Evolutionary conservation across 331 rosid species (phyloP), one percentile per base, ranked within the genome.

Genomic region (Acacia pycnantha): DNA sequence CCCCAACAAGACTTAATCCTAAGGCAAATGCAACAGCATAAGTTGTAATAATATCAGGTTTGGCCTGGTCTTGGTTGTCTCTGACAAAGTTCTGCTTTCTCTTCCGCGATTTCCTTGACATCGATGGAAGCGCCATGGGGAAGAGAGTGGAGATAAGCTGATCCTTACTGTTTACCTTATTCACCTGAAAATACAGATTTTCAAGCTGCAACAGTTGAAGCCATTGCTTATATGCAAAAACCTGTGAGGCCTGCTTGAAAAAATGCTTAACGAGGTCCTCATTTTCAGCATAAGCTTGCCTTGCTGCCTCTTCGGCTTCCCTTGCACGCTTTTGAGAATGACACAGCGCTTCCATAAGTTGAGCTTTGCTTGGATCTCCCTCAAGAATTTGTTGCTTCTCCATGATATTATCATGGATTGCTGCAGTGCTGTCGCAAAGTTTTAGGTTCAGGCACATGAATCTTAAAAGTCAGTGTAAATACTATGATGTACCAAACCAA

Each of bases 301-400:
- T 92, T 26, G 97, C 99, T 7, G 93, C 98, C 78, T 85, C 93
- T 86, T 96, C 98, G 0, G 99, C 99, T 87, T 93, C 97, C 91
- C 99, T 92, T n/a, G 99, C 99, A 0, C 99, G 97, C 7, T 96
- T 92, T 91, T 95, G 99, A 64, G 99, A 95, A 83, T 92, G 99
- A 76, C 92, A 79, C 73, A 95, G 82, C 16, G 99, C 99, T 86
- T 92, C 98, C 79, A 95, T 69, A 58, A 95, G 90, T 85, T 92
- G 87, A 62, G 88, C 91, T 86, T 91, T 93, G 79, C 88, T 80
- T 35, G 88, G 73, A 68, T 86, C 92, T 27, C n/a, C 85, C 71
- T 84, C 92, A 43, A 75, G 80, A 81, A 43, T 76, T 71, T 79
- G 85, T 65, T 46, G 83, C 58, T 62, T 77, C 79, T 85, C 87